Evolutionary conservation across 2,329 filamentous ascomycete genomes (phyloP), one percentile per base, ranked within the genome.

Genomic region (Atkinsonella texensis): DNA sequence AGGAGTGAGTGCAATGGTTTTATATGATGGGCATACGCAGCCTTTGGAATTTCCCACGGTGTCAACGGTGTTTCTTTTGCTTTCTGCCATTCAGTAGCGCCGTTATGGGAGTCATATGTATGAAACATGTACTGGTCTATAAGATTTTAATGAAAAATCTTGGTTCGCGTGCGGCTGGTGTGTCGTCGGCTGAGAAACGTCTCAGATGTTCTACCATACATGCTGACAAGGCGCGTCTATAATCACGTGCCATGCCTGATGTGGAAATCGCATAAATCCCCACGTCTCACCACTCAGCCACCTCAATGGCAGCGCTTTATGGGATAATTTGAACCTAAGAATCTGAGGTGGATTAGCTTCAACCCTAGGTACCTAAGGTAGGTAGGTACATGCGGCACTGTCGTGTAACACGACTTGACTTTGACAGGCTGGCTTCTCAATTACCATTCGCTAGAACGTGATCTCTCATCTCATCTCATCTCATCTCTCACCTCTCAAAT

Each of bases 51-150:
- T 12, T 46, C 41, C 32, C 13, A 46, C 23, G 47, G 51, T 46
- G 47, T 49, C 42, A 41, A 46, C 42, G 47, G 47, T 46, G n/a
- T 49, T 46, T 51, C 35, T 41, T 35, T 52, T 49, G 46, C 40
- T 39, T 9, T 31, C 13, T 46, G 35, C 4, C 10, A 13, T 1
- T 23, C 17, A 35, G 43, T 15, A 13, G n/a, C 33, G 33, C 23
- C 18, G 17, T 39, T 35, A 13, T 23, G 43, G 49, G 35, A 8
- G 46, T 41, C 35, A 7, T 43, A 31, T 52, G 50, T 52, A 48
- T 48, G 50, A 43, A 48, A 7, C 2, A 48, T 52, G 50, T 52
- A 48, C 18, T 48, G 38, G 40, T 17, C 39, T 41, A 42, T 48
- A 18, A n/a, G 20, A 18, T 13, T 48, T 47, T 38, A 42, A 42